phyloP scores from a whole-genome alignment of 78 protist species.

The Tieghemostelium lacteum region DNA sequence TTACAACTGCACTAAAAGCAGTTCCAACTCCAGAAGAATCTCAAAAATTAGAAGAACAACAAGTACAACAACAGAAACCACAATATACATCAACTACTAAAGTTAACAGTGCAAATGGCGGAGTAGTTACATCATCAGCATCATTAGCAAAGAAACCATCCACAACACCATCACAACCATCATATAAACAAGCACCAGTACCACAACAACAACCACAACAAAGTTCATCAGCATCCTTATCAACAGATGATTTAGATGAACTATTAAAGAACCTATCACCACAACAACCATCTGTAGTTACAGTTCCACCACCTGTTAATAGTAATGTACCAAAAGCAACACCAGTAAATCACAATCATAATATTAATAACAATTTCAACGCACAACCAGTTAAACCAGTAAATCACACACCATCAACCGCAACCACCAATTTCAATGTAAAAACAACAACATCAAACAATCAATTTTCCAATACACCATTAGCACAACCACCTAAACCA shows the following conservation, averaged over 20 bases:
- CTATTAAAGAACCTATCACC: constrained; percentile 52
- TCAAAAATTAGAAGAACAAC: neutral
- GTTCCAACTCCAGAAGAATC: constrained; percentile 41
- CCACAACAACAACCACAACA: neutral
- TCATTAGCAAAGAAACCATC: constrained; percentile 8
- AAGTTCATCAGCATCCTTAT: neutral
- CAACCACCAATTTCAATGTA: constrained; percentile 1
- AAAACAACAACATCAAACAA: neutral
- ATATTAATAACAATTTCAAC: neutral
- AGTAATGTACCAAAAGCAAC: neutral
- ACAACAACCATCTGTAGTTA: neutral
- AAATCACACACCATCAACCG: neutral
- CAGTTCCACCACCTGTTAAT: constrained; percentile 4
- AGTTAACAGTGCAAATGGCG: constrained; percentile 35
- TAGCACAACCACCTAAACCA: neutral
- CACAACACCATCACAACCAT: neutral
- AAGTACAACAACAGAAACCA: constrained; percentile 4
- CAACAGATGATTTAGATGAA: constrained; percentile 66
- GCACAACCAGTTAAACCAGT: neutral
- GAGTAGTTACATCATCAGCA: constrained; percentile 37
- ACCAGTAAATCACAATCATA: neutral
- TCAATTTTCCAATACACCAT: neutral
- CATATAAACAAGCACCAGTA: constrained; percentile 13
- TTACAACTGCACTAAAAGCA: constrained; percentile 28
- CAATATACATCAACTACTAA: constrained; percentile 32